Conservation (phyloP, 73 alveolate species). For the Effrenium voratum region DNA sequence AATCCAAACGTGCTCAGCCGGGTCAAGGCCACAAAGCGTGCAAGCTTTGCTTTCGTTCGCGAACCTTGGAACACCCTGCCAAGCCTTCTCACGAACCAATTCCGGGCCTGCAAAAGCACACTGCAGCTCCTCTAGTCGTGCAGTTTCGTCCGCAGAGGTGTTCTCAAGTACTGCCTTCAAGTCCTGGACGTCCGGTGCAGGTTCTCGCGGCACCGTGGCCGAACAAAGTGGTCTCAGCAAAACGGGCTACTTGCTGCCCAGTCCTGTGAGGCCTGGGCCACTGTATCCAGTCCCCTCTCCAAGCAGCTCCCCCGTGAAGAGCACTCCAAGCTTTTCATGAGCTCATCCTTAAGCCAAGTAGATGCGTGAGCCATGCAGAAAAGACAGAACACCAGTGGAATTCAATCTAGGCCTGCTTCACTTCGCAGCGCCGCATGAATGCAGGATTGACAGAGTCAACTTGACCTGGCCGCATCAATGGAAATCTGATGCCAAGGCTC, state of each 20-base stretch:
- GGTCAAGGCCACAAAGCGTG: too few species aligned
- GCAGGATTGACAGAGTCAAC: too few species aligned
- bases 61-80: too few species aligned
- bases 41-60: too few species aligned
- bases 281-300: conserved; percentile 12
- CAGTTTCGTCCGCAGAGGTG: not conserved
- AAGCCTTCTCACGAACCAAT: not conserved
- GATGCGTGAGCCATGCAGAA: not conserved
- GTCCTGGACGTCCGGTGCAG: not conserved
- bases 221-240: not conserved
- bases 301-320: conserved; percentile 41
- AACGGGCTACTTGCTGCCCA: not conserved
- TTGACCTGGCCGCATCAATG: too few species aligned
- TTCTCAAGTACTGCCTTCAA: conserved; percentile 20
- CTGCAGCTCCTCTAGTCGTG: conserved; percentile 53
- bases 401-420: too few species aligned
- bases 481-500: conserved; percentile 49
- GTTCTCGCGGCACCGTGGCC: not conserved
- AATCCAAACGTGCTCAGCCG: too few species aligned
- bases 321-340: conserved; percentile 67
- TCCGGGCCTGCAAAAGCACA: conserved; percentile 40
- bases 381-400: too few species aligned
- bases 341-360: not conserved
- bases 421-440: too few species aligned
- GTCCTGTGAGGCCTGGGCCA: not conserved